phyloP scores from a whole-genome alignment of 208 protist species.

The Endotrypanum monterogeii region DNA sequence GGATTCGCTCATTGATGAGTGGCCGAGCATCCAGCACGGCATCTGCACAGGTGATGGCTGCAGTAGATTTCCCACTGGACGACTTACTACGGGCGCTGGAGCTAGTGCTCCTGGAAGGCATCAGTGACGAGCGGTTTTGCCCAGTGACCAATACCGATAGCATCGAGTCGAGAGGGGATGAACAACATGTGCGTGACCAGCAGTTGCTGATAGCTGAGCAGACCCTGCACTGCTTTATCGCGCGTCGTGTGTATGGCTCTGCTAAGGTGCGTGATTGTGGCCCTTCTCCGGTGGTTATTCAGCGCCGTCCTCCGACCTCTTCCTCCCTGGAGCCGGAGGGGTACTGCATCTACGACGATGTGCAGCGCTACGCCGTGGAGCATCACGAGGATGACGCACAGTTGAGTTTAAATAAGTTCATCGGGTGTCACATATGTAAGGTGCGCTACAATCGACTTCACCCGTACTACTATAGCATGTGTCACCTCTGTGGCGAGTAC shows the following conservation, averaged over 20 bases:
- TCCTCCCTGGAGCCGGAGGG: constrained; percentile 69
- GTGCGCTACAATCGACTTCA: constrained; percentile 90
- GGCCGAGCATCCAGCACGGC: background rate
- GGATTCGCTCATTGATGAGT: constrained; percentile 13
- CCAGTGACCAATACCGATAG: constrained; percentile 4
- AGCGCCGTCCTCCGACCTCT: constrained; percentile 49
- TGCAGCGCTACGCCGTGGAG: constrained; percentile 65
- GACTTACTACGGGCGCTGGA: constrained; percentile 46
- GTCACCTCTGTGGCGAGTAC: constrained; percentile 93
- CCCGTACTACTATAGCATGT: constrained; percentile 97
- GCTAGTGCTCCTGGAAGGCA: constrained; percentile 49
- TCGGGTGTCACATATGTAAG: constrained; percentile 90
- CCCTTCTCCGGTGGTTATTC: constrained; percentile 54
- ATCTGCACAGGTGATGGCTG: constrained; percentile 5
- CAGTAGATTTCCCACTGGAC: constrained; percentile 23
- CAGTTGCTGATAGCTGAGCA: constrained; percentile 34
- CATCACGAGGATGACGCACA: constrained; percentile 38
- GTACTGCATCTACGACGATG: constrained; percentile 76
- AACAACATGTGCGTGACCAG: background rate
- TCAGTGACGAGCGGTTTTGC: constrained; percentile 26
- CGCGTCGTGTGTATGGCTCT: constrained; percentile 62
- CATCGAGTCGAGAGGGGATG: background rate
- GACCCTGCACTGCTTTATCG: constrained; percentile 73
- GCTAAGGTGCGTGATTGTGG: constrained; percentile 36
- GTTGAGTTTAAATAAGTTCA: constrained; percentile 52